phyloP scores from a whole-genome alignment of 495 filamentous ascomycete species.

The Penicillium coffeae region DNA sequence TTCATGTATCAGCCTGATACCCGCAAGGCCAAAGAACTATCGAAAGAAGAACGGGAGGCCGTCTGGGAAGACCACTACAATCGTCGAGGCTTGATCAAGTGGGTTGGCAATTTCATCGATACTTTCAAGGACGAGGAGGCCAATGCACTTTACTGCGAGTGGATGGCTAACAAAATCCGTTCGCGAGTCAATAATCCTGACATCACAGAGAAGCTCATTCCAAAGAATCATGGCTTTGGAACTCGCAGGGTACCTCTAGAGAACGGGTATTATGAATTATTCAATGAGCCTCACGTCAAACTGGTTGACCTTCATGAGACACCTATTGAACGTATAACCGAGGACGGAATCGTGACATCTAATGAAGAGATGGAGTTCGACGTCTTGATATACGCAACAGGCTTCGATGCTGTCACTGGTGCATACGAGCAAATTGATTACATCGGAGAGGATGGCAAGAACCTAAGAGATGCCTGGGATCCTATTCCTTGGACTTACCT shows the following conservation, averaged over 20 bases:
- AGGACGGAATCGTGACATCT: constrained; percentile 29
- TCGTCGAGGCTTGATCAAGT: constrained; percentile 29
- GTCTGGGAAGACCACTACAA: constrained; percentile 37
- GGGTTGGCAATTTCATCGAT: constrained; percentile 28
- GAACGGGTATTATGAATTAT: constrained; percentile 49
- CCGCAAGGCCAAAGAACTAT: constrained; percentile 40
- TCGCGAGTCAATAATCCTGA: constrained; percentile 43
- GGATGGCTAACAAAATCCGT: constrained; percentile 33
- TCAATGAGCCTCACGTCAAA: constrained; percentile 45
- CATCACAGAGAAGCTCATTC: constrained; percentile 46
- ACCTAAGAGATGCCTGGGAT: no score
- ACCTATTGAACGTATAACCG: constrained; percentile 26
- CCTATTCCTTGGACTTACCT: no score
- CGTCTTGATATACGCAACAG: constrained; percentile 36
- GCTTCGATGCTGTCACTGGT: constrained; percentile 35
- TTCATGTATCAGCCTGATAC: constrained; percentile 30
- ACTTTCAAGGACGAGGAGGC: constrained; percentile 19
- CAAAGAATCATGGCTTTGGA: constrained; percentile 48
- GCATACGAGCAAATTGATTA: no score
- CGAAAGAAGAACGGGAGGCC: constrained; percentile 36
- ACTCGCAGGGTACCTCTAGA: constrained; percentile 49
- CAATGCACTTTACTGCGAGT: constrained; percentile 26
- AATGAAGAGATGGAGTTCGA: constrained; percentile 30
- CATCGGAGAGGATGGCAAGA: no score
- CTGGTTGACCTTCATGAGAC: constrained; percentile 46